A percentile compares a stretch with the other conserved stretches of the same genome.
Evolutionary conservation across 305 asterid genomes (phyloP).

Genomic region (Rubia peregrina): DNA sequence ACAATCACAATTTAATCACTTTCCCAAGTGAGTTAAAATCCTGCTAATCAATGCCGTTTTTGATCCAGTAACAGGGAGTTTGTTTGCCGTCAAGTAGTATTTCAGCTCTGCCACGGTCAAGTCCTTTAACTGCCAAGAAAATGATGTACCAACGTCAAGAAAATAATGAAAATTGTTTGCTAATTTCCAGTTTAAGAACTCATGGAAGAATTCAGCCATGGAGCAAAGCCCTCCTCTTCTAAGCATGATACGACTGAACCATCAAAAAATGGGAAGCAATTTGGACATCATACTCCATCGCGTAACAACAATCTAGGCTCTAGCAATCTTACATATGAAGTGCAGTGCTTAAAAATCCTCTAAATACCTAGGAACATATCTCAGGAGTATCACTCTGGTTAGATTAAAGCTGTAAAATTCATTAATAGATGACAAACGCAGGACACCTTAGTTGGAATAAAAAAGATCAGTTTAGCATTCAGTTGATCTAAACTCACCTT

Average conservation of each 20-base stretch:
- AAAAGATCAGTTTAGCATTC: constrained; percentile 6
- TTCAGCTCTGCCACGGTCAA: constrained; percentile 70
- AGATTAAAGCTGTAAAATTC: not conserved
- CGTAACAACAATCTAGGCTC: not conserved
- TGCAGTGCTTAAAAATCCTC: not conserved
- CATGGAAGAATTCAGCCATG: not conserved
- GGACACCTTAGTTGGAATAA: not conserved
- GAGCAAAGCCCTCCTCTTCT: not conserved
- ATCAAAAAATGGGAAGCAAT: not conserved
- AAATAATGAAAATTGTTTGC: not conserved
- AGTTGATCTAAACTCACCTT: constrained; percentile 38
- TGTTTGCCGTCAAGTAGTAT: constrained; percentile 52
- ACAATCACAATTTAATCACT: constrained; percentile 24
- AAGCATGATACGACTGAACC: not conserved
- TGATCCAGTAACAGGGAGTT: constrained; percentile 58
- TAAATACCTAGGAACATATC: not conserved
- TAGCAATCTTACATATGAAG: not conserved
- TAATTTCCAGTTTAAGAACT: not conserved
- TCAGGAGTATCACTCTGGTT: not conserved
- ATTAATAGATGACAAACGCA: not conserved
- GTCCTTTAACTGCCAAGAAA: constrained; percentile 64
- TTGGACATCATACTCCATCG: not conserved
- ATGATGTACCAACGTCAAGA: not conserved
- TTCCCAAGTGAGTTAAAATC: constrained; percentile 82
- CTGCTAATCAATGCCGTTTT: constrained; percentile 70